Evolutionary conservation across 2,329 filamentous ascomycete species (phyloP).

Genomic region (Fusarium fracticaudum): DNA sequence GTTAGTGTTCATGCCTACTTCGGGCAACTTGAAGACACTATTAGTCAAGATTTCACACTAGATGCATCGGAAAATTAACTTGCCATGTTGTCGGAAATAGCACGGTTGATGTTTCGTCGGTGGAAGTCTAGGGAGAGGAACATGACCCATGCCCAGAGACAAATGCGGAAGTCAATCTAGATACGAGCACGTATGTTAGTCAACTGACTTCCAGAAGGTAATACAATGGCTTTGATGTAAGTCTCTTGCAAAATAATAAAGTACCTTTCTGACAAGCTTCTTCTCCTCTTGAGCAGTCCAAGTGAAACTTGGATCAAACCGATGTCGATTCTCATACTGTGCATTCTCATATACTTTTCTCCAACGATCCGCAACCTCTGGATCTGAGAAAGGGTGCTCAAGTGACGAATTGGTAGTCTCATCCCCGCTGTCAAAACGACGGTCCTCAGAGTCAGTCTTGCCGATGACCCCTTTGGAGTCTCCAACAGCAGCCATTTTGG

Average conservation of each 20-base stretch:
- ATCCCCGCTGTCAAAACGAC: constrained; percentile 35
- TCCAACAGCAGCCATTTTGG: constrained; percentile 25
- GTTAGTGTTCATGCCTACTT: constrained; percentile 55
- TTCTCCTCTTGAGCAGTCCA: constrained; percentile 61
- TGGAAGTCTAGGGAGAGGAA: constrained; percentile 59
- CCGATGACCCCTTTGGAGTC: constrained; percentile 19
- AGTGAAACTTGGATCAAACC: constrained; percentile 59
- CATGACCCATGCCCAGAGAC: constrained; percentile 57
- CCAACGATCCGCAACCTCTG: constrained; percentile 63
- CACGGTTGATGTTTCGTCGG: constrained; percentile 57
- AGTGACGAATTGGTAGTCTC: constrained; percentile 35
- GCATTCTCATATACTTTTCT: constrained; percentile 63
- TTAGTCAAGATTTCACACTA: background rate
- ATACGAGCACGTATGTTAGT: constrained; percentile 6
- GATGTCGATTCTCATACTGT: constrained; percentile 68
- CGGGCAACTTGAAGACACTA: constrained; percentile 39
- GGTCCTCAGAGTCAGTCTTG: constrained; percentile 18
- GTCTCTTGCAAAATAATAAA: background rate
- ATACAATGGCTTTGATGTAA: rapidly evolving
- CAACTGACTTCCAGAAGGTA: background rate
- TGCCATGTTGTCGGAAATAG: constrained; percentile 53
- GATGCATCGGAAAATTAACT: background rate
- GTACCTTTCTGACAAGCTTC: constrained; percentile 56
- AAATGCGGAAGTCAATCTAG: constrained; percentile 58
- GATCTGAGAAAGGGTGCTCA: constrained; percentile 60